Evolutionary conservation across 441 rosid species (phyloP), one percentile per base, ranked within the genome.

Genomic region (Isatis lusitanica): DNA sequence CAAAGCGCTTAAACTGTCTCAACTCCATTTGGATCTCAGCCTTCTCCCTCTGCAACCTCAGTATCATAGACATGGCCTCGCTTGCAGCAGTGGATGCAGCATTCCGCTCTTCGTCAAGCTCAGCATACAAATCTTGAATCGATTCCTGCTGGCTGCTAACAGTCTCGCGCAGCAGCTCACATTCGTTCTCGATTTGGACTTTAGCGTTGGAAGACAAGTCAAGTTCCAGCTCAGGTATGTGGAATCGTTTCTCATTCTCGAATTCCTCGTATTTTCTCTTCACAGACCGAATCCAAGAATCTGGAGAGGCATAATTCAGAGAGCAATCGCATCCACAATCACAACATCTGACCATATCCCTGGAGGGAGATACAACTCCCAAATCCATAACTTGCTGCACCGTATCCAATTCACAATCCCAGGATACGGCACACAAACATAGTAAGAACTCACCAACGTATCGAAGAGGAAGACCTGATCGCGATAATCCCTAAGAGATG

Each of bases 61-160:
- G 52, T 69, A 95, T 95, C 99, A 95, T 95, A 1, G 97, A 91
- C 99, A 95, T 90, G 1, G 99, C 96, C 84, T 95, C 99, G 68
- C 80, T 95, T 6, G 97, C 97, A 68, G 99, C 98, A 1, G 97
- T 80, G 0, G 97, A 90, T 0, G 99, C 85, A 50, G 99, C 98
- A 83, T 90, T 93, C 51, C 98, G 84, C 85, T 95, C 99, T 74
- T 93, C 97, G 57, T 95, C 98, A 77, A 95, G 81, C 71, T 95
- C 99, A 0, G 56, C 60, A 62, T 78, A 84, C 71, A 95, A 73
- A 39, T 90, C 93, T 63, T 90, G 89, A 72, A 95, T 85, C 3
- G 89, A 70, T 55, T 84, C 70, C 72, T 93, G 97, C 64, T 93
- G 99, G 74, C 79, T 85, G 63, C 82, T 72, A 70, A 95, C 85